phyloP scores from a whole-genome alignment of 768 basidiomycete genomes.

The Daedaleopsis sinensis region DNA sequence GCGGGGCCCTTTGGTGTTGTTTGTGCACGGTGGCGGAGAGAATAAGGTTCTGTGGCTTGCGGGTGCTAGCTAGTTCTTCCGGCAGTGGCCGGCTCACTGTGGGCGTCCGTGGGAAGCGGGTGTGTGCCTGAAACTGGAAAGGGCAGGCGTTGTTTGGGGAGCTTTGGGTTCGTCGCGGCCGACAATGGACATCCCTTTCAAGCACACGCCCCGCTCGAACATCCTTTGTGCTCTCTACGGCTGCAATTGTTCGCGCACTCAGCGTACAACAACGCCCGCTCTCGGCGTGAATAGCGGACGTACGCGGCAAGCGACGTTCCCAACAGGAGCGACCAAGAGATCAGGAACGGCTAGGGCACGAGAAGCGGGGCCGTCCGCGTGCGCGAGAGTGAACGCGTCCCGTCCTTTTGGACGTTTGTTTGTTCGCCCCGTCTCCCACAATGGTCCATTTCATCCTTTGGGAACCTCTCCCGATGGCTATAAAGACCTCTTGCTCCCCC shows the following conservation, averaged over 20 bases:
- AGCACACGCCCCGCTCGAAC: not conserved
- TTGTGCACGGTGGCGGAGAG: slow-evolving; percentile 40
- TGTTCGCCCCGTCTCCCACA: slow-evolving; percentile 15
- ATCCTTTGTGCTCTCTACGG: slow-evolving; percentile 14
- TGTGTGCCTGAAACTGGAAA: slow-evolving; percentile 11
- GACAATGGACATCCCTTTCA: slow-evolving; percentile 33
- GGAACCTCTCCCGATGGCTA: slow-evolving; percentile 1
- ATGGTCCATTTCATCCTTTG: not conserved
- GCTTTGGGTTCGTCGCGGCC: slow-evolving; percentile 10
- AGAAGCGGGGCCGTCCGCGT: slow-evolving; percentile 5
- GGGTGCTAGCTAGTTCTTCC: slow-evolving; percentile 38
- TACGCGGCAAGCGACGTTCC: not conserved
- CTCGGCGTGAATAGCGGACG: not conserved
- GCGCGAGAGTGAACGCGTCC: not conserved
- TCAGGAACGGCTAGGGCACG: slow-evolving; percentile 15
- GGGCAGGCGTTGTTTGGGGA: slow-evolving; percentile 19
- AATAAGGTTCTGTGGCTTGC: slow-evolving; percentile 64
- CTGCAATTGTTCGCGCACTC: slow-evolving; percentile 14
- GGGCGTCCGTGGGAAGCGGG: slow-evolving; percentile 4
- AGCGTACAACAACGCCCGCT: not conserved
- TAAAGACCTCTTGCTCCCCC: slow-evolving; percentile 17
- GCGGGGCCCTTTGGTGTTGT: slow-evolving; percentile 36
- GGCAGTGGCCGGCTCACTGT: slow-evolving; percentile 35
- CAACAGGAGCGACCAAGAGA: not conserved
- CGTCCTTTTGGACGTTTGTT: slow-evolving; percentile 17